Base-by-base conservation (phyloP, 2,329 filamentous ascomycete species). In the Phaeosphaeriaceae sp. region DNA sequence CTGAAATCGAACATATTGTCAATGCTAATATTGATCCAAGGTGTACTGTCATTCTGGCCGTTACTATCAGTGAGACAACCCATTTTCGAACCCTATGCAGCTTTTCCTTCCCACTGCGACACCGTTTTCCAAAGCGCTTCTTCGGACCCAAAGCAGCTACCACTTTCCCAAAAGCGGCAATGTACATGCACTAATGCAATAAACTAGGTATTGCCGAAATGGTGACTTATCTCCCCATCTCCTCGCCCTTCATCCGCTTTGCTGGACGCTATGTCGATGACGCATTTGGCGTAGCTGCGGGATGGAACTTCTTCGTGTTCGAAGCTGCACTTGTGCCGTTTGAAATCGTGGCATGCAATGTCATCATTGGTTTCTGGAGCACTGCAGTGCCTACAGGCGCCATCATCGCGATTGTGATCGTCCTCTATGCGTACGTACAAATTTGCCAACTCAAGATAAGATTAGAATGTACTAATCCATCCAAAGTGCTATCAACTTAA, bases 211-310 rank as follows among this genome's bases (percentile, higher is more conserved):
- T 91, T 79, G 88, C 89, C 13, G 90, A 92, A 73, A 91, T 92
- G 89, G 89, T 91, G 7, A 90, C 89, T 0, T 91, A 90, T 63
- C 80, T 91, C 2, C 90, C 91, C 7, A 90, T 93, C 53, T 91
- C 89, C 0, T 91, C 89, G 42, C 89, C 90, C 0, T 93, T 93
- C 74, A 90, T 93, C 70, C 87, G 89, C 24, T 91, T 93, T 68
- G 90, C 90, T 3, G 89, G 89, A 15, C 85, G 89, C 48, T 92
- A 87, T 64, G 89, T 92, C 27, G 90, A 92, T 65, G 89, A 91
- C 63, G 88, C 89, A 2, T 90, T 92, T 58, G 89, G 89, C 0
- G 89, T 91, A 56, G 88, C 88, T 7, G 85, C 88, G 1, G 89
- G 89, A 5, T 91, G 89, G 85, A 91, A 91, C 73, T 91, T 90